A percentile compares a stretch with the other conserved stretches of the same genome.
Conservation (phyloP, 352 stramenopile genomes). For the Globisporangium abappressorium region DNA sequence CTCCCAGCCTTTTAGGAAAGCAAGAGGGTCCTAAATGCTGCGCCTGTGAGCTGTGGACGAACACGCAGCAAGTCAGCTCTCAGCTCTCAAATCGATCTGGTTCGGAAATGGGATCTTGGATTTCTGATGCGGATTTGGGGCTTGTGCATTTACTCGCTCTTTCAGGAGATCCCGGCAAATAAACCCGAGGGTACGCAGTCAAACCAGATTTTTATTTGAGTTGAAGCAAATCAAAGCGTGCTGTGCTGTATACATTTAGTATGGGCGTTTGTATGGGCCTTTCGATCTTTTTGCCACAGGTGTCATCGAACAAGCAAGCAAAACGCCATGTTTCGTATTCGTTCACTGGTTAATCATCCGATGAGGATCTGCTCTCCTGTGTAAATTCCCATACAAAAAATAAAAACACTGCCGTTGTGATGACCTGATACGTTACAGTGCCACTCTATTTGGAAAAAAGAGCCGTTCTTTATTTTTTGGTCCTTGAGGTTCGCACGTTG, state of each 20-base stretch:
- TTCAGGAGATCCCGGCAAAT: neutral
- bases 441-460: neutral
- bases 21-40: neutral
- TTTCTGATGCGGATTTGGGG: neutral
- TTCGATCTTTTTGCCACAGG: constrained; percentile 1
- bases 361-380: neutral
- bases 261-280: neutral
- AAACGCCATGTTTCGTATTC: neutral
- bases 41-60: neutral
- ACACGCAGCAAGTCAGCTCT: neutral
- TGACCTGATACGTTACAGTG: neutral
- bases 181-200: neutral
- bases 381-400: neutral
- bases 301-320: neutral
- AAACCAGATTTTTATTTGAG: neutral
- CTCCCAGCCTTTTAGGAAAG: neutral
- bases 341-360: neutral
- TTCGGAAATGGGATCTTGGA: constrained; percentile 1
- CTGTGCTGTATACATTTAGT: neutral
- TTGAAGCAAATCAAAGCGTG: neutral
- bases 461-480: constrained; percentile 6
- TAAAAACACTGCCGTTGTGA: neutral
- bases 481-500: neutral
- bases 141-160: neutral
- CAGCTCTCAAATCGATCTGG: neutral